Percentiles rank a stretch among this genome's conserved stretches.
Evolutionary conservation across 495 filamentous ascomycete species (phyloP).

Genomic region (Cenococcum geophilum): DNA sequence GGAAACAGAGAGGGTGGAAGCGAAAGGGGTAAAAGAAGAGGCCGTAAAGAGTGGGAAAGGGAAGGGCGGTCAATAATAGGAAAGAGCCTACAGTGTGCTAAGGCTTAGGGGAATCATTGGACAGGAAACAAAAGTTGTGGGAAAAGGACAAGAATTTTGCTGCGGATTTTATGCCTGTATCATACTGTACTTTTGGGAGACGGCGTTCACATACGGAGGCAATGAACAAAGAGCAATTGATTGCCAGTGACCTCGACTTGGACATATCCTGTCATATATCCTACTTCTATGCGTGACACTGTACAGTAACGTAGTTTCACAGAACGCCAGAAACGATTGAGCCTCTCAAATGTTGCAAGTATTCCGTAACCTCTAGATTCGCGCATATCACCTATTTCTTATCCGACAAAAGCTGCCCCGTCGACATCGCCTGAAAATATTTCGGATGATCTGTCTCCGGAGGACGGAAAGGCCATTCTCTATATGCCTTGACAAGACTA

Average conservation of each 20-base stretch:
- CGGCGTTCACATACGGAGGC: too few species aligned
- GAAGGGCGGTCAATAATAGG: slow-evolving; percentile 16
- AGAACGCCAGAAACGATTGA: too few species aligned
- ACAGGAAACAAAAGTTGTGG: too few species aligned
- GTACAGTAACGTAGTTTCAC: too few species aligned
- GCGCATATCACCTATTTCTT: neutral
- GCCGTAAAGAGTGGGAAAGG: slow-evolving; percentile 12
- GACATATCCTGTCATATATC: too few species aligned
- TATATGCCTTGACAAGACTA: slow-evolving; percentile 49
- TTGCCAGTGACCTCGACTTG: too few species aligned
- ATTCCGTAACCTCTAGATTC: neutral
- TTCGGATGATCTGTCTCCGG: slow-evolving; percentile 10
- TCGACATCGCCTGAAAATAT: slow-evolving; percentile 10
- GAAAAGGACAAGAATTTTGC: neutral
- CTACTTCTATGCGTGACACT: too few species aligned
- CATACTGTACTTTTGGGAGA: neutral
- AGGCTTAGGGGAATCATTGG: too few species aligned
- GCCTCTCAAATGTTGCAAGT: too few species aligned
- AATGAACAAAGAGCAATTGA: too few species aligned
- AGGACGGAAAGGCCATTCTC: slow-evolving; percentile 51
- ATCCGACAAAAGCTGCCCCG: neutral
- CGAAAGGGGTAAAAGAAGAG: neutral
- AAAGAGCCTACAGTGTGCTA: too few species aligned
- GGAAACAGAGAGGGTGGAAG: slow-evolving; percentile 13
- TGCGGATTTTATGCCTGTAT: neutral